Percentiles rank a stretch among this genome's conserved stretches.
These are phyloP conservation scores for Acer negundo DNA, from an alignment of 345 rosid genomes.

Conservation along the genomic window DNA sequence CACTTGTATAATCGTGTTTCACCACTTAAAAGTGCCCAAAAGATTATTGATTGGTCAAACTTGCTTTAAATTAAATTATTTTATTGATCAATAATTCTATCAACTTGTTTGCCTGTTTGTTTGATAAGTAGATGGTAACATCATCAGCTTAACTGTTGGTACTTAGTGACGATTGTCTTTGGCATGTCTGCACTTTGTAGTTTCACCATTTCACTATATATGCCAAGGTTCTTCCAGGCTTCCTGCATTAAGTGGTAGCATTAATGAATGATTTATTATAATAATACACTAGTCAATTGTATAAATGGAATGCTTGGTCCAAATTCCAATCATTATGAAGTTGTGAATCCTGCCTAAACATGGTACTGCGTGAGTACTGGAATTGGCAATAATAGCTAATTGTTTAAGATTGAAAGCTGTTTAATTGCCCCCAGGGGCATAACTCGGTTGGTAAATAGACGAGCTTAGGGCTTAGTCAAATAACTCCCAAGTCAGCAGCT, in stretches of 20 bases:
- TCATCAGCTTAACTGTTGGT: neutral
- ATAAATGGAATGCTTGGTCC: neutral
- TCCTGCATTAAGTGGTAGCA: neutral
- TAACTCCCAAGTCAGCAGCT: too few species aligned
- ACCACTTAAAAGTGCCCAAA: conserved; percentile 4
- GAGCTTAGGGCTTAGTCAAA: too few species aligned
- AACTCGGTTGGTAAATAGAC: too few species aligned
- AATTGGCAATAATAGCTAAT: neutral
- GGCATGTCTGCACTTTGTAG: conserved; percentile 3
- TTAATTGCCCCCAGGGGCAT: too few species aligned
- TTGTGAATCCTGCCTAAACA: conserved; percentile 4
- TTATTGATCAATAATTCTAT: neutral
- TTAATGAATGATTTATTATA: neutral
- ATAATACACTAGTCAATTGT: too few species aligned
- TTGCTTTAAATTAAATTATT: neutral
- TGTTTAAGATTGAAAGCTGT: neutral
- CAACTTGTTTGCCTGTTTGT: neutral
- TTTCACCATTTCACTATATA: neutral
- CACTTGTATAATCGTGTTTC: neutral
- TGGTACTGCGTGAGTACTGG: neutral
- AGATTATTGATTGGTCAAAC: neutral
- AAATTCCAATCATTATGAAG: conserved; percentile 12
- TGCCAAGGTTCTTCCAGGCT: neutral
- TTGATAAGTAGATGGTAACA: neutral
- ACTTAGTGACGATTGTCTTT: neutral